Conservation (phyloP, 2,329 filamentous ascomycete species). For the Thermochaetoides dissita region DNA sequence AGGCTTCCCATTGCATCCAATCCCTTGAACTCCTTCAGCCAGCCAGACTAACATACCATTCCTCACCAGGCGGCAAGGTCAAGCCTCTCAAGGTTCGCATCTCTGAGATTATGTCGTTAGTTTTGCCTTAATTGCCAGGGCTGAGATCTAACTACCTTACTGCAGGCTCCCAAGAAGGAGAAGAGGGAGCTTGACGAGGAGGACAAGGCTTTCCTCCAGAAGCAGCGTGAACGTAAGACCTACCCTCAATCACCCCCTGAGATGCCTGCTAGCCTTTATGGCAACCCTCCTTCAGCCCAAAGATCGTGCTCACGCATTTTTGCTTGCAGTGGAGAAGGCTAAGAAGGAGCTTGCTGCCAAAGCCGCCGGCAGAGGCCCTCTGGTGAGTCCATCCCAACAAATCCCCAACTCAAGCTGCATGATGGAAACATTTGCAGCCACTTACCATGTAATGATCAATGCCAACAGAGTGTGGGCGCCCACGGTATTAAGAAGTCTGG, state of each 20-base stretch:
- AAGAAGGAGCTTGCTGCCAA: slow-evolving; percentile 73
- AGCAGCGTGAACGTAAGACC: slow-evolving; percentile 65
- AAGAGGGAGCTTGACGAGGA: slow-evolving; percentile 76
- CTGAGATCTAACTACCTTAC: not conserved
- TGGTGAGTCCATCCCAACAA: slow-evolving; percentile 25
- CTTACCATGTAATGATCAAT: not conserved
- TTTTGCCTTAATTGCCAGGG: not conserved
- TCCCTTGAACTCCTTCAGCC: not conserved
- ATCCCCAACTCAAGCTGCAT: too few species aligned
- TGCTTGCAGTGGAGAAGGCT: slow-evolving; percentile 57
- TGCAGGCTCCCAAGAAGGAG: slow-evolving; percentile 61
- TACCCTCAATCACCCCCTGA: not conserved
- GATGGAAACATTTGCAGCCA: too few species aligned
- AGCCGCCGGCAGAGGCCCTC: slow-evolving; percentile 73
- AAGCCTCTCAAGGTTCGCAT: slow-evolving; percentile 60
- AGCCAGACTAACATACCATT: slow-evolving; percentile 8
- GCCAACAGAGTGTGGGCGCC: slow-evolving; percentile 13
- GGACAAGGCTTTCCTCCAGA: slow-evolving; percentile 67
- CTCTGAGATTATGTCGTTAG: not conserved
- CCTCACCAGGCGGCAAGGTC: slow-evolving; percentile 55
- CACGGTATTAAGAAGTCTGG: slow-evolving; percentile 91
- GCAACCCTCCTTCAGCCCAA: too few species aligned
- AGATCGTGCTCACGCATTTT: too few species aligned
- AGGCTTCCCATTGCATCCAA: slow-evolving; percentile 11
- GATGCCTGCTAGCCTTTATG: too few species aligned